Conservation (phyloP, 345 rosid species). For the Lepidium didymum region DNA sequence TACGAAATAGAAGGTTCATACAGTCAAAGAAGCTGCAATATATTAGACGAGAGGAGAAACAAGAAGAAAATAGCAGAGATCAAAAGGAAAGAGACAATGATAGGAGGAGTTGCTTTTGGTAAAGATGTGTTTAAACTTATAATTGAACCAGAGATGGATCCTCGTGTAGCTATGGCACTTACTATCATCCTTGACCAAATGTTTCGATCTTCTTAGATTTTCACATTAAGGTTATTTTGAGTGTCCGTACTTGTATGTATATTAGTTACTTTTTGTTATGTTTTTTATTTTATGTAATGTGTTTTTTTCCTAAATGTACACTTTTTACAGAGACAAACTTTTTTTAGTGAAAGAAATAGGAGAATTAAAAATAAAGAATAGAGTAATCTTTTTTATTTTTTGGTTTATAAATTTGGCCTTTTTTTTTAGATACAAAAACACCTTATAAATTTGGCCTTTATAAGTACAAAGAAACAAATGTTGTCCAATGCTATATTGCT, state of each 20-base stretch:
- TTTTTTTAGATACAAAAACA: no score
- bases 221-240: neutral
- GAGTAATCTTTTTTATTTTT: neutral
- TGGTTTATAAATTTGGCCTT: neutral
- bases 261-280: slow-evolving; percentile 10
- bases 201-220: slow-evolving; percentile 50
- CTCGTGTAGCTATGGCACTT: slow-evolving; percentile 64
- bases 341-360: neutral
- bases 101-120: slow-evolving; percentile 60
- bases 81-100: slow-evolving; percentile 56
- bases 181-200: slow-evolving; percentile 87
- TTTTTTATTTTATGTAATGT: neutral
- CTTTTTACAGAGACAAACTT: neutral
- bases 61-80: slow-evolving; percentile 51
- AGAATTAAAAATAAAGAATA: neutral
- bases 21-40: slow-evolving; percentile 49
- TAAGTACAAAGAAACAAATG: no score
- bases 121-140: slow-evolving; percentile 66
- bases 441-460: no score
- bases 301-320: neutral
- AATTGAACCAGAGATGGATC: slow-evolving; percentile 58
- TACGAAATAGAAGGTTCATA: slow-evolving; percentile 86
- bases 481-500: no score
- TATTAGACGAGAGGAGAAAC: slow-evolving; percentile 48
- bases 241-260: neutral